A percentile compares a stretch with the other conserved stretches of the same genome.
Evolutionary conservation across 768 basidiomycete species (phyloP).

Genomic region (Macrolepiota albuminosa): DNA sequence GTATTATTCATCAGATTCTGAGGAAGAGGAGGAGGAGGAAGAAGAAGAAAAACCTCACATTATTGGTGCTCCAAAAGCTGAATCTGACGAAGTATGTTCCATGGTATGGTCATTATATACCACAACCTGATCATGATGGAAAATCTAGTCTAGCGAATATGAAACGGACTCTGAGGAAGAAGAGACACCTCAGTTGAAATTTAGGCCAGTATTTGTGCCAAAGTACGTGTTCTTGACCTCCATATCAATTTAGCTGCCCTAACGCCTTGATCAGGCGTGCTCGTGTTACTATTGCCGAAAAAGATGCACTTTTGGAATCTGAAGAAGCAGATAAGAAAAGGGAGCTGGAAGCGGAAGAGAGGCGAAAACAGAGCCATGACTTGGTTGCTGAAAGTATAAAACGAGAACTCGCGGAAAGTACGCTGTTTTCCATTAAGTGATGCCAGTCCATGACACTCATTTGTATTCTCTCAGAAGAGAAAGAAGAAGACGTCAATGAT

Average conservation of each 20-base stretch:
- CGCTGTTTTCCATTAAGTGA: constrained; percentile 22
- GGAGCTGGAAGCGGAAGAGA: constrained; percentile 74
- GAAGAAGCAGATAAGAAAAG: constrained; percentile 70
- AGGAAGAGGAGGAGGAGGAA: constrained; percentile 41
- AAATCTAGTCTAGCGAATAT: constrained; percentile 74
- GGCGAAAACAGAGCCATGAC: constrained; percentile 84
- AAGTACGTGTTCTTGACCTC: constrained; percentile 54
- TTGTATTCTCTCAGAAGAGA: constrained; percentile 67
- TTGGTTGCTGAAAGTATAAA: constrained; percentile 93
- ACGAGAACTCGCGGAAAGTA: constrained; percentile 89
- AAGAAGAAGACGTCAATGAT: constrained; percentile 76
- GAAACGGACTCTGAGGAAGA: constrained; percentile 80
- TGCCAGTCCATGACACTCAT: constrained; percentile 1
- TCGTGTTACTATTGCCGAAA: constrained; percentile 68
- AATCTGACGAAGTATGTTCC: constrained; percentile 42
- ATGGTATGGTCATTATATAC: background rate
- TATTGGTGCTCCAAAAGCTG: constrained; percentile 17
- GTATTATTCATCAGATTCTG: constrained; percentile 29
- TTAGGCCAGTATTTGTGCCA: constrained; percentile 91
- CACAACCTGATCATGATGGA: constrained; percentile 12
- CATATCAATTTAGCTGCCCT: background rate
- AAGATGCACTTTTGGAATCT: constrained; percentile 63
- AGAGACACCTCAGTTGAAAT: constrained; percentile 67
- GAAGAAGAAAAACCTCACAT: constrained; percentile 21
- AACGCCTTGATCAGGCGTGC: constrained; percentile 48